phyloP scores from a whole-genome alignment of 495 filamentous ascomycete species.

The Cetradonia linearis region DNA sequence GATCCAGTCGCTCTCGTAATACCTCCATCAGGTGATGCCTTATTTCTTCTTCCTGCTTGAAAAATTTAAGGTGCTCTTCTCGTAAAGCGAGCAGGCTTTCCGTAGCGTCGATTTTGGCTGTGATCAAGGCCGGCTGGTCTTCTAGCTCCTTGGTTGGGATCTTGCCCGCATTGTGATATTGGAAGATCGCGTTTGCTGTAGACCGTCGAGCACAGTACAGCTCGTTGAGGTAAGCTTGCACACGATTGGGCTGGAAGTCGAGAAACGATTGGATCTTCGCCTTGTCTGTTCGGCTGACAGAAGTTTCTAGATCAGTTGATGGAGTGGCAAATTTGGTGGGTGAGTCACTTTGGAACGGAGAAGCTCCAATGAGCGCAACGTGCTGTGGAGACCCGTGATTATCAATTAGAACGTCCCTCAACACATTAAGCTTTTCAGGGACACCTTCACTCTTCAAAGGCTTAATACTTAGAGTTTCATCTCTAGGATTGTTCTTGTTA shows the following conservation, averaged over 20 bases:
- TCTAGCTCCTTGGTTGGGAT: constrained; percentile 13
- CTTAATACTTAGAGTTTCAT: constrained; percentile 18
- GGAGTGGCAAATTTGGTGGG: constrained; percentile 24
- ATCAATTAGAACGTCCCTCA: background rate
- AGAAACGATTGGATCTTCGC: constrained; percentile 25
- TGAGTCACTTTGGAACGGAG: constrained; percentile 31
- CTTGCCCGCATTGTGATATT: constrained; percentile 16
- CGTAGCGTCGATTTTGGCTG: constrained; percentile 23
- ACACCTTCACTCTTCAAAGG: background rate
- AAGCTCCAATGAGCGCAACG: constrained; percentile 21
- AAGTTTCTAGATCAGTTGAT: background rate
- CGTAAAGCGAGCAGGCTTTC: constrained; percentile 19
- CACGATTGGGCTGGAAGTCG: constrained; percentile 20
- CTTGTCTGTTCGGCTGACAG: constrained; percentile 20
- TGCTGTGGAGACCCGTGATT: constrained; percentile 15
- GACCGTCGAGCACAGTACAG: constrained; percentile 19
- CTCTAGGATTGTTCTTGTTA: constrained; percentile 28
- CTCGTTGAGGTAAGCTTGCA: constrained; percentile 20
- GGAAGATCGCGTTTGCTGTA: constrained; percentile 16
- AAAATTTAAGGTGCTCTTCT: constrained; percentile 17
- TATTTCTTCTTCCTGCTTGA: constrained; percentile 14
- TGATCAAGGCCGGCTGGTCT: constrained; percentile 16
- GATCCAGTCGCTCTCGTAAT: constrained; percentile 13
- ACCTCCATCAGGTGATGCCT: constrained; percentile 20
- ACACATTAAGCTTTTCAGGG: background rate